Conservation (phyloP, 106 monocot genomes). For the Vanilla planifolia region DNA sequence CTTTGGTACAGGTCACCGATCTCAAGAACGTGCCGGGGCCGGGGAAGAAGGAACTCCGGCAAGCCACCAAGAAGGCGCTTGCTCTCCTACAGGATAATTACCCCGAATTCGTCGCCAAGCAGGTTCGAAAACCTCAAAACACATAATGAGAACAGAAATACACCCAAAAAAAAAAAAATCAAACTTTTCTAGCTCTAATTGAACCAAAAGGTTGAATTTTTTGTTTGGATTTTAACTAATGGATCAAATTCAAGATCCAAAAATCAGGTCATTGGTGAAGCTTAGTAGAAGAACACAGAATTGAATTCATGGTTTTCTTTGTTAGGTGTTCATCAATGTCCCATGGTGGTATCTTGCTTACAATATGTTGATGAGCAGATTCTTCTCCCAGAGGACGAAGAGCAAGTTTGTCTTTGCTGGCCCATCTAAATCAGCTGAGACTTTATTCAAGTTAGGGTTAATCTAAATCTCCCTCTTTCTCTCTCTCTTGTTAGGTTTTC, state of each 20-base stretch:
- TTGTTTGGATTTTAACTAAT: neutral
- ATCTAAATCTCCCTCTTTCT: neutral
- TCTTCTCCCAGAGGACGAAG: constrained; percentile 61
- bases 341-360: constrained; percentile 69
- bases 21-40: constrained; percentile 36
- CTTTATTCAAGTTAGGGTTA: constrained; percentile 35
- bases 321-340: constrained; percentile 53
- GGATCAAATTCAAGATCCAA: neutral
- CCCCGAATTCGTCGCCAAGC: constrained; percentile 50
- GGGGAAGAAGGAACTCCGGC: constrained; percentile 33
- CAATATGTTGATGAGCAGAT: constrained; percentile 54
- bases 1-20: constrained; percentile 61
- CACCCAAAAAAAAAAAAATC: no score
- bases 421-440: constrained; percentile 39
- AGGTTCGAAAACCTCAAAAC: constrained; percentile 14
- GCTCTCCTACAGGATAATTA: constrained; percentile 49
- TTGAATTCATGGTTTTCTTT: neutral
- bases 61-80: constrained; percentile 34
- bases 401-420: constrained; percentile 69
- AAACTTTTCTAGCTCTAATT: neutral
- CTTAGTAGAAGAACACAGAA: no score
- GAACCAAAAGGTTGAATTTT: neutral
- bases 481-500: no score
- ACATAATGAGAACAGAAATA: neutral
- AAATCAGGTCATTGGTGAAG: no score